Conservation (phyloP, 352 stramenopile genomes). For the Phytopythium aichiense region DNA sequence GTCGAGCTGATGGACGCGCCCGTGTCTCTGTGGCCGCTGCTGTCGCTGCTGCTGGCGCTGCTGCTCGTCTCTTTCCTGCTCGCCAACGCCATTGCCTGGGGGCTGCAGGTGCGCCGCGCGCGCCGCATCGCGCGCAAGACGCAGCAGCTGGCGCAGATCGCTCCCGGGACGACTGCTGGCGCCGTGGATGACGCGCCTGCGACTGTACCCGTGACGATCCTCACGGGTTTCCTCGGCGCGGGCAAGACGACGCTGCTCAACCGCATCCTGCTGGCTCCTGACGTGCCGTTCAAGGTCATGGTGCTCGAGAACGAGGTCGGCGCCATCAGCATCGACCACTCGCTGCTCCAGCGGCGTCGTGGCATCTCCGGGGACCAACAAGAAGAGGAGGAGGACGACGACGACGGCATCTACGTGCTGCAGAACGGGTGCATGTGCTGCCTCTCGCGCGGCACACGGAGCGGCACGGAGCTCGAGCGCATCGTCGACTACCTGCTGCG, state of each 20-base stretch:
- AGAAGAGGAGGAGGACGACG: slow-evolving; percentile 11
- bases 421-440: slow-evolving; percentile 99
- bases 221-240: slow-evolving; percentile 93
- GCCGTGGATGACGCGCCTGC: neutral
- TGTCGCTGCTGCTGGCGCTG: slow-evolving; percentile 28
- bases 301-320: slow-evolving; percentile 91
- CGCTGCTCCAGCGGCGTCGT: slow-evolving; percentile 28
- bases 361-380: too few species aligned
- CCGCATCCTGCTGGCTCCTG: slow-evolving; percentile 87
- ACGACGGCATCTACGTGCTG: slow-evolving; percentile 94
- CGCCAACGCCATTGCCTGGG: slow-evolving; percentile 64
- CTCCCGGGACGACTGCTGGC: slow-evolving; percentile 1
- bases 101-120: slow-evolving; percentile 54
- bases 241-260: slow-evolving; percentile 98
- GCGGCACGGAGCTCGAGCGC: slow-evolving; percentile 87
- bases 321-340: slow-evolving; percentile 67
- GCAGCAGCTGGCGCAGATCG: slow-evolving; percentile 21
- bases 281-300: slow-evolving; percentile 92
- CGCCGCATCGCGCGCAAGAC: slow-evolving; percentile 64
- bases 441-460: slow-evolving; percentile 87
- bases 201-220: slow-evolving; percentile 86
- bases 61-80: slow-evolving; percentile 48
- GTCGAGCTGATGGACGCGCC: neutral
- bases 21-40: slow-evolving; percentile 15
- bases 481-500: slow-evolving; percentile 88